These are phyloP conservation scores for Tricholoma furcatifolium DNA, from an alignment of 768 basidiomycete species.

Conservation along the genomic window DNA sequence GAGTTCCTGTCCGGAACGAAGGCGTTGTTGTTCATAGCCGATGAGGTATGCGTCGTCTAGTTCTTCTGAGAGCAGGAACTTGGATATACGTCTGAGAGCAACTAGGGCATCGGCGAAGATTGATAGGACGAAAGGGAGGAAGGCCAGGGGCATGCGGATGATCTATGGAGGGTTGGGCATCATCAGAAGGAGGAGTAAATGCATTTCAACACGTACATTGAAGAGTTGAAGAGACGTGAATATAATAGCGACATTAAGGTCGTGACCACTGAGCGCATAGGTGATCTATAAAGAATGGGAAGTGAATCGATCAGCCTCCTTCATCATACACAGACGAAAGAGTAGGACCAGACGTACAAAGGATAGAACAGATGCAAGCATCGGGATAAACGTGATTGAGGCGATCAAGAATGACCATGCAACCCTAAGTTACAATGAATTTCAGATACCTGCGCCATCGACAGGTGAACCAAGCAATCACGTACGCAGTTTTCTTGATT, in stretches of 20 bases:
- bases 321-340: not conserved
- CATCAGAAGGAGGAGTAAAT: conserved; percentile 16
- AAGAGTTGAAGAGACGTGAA: too few species aligned
- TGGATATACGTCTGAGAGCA: too few species aligned
- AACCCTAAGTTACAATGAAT: conserved; percentile 22
- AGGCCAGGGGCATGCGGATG: conserved; percentile 52
- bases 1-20: too few species aligned
- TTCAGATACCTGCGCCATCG: not conserved
- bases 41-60: conserved; percentile 44
- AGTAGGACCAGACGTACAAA: conserved; percentile 36
- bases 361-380: conserved; percentile 46
- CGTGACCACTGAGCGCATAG: too few species aligned
- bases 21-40: conserved; percentile 31
- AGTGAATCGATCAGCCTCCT: not conserved
- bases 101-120: conserved; percentile 48
- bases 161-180: conserved; percentile 33
- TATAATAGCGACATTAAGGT: too few species aligned
- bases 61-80: conserved; percentile 55
- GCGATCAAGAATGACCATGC: conserved; percentile 38
- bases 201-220: conserved; percentile 31
- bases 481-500: conserved; percentile 36
- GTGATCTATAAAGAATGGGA: conserved; percentile 54
- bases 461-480: not conserved
- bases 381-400: conserved; percentile 48
- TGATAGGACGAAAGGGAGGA: conserved; percentile 56